Conservation (phyloP, 768 basidiomycete genomes). For the Boletus coccyginus region DNA sequence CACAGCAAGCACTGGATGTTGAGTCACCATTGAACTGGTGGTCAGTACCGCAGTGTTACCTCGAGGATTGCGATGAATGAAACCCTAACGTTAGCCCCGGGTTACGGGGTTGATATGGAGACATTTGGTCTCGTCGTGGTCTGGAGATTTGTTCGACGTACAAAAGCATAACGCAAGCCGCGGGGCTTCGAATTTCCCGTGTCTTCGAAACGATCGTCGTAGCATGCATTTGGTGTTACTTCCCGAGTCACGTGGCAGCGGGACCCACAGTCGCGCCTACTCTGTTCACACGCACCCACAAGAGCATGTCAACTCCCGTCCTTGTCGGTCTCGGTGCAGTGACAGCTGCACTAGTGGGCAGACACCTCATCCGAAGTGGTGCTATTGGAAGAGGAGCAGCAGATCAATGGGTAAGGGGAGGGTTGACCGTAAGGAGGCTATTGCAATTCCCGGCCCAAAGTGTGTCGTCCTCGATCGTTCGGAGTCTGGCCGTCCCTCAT, state of each 20-base stretch:
- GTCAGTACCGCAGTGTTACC: background rate
- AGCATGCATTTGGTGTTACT: too few relatives aligned
- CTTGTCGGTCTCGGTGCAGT: slow-evolving; percentile 76
- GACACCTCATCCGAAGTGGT: slow-evolving; percentile 66
- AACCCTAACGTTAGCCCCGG: background rate
- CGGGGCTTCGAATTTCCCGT: background rate
- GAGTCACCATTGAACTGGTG: background rate
- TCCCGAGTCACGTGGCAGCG: slow-evolving; percentile 11
- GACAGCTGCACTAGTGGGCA: slow-evolving; percentile 70
- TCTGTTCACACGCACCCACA: too few relatives aligned
- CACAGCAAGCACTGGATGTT: slow-evolving; percentile 14
- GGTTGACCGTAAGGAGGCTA: slow-evolving; percentile 95
- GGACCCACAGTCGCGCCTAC: background rate
- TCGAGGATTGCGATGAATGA: background rate
- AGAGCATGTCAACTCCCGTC: slow-evolving; percentile 72
- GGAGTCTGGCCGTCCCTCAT: background rate
- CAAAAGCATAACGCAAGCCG: background rate
- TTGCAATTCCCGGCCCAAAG: slow-evolving; percentile 90
- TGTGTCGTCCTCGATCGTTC: slow-evolving; percentile 39
- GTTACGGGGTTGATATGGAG: slow-evolving; percentile 9
- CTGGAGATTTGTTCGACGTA: background rate
- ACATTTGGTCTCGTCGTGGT: background rate
- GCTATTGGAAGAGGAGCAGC: slow-evolving; percentile 56
- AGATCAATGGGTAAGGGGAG: slow-evolving; percentile 88
- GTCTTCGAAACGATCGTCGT: too few relatives aligned